phyloP scores from a whole-genome alignment of 371 early-diverging fungal genomes.

The Syncephalastrum contaminatum region DNA sequence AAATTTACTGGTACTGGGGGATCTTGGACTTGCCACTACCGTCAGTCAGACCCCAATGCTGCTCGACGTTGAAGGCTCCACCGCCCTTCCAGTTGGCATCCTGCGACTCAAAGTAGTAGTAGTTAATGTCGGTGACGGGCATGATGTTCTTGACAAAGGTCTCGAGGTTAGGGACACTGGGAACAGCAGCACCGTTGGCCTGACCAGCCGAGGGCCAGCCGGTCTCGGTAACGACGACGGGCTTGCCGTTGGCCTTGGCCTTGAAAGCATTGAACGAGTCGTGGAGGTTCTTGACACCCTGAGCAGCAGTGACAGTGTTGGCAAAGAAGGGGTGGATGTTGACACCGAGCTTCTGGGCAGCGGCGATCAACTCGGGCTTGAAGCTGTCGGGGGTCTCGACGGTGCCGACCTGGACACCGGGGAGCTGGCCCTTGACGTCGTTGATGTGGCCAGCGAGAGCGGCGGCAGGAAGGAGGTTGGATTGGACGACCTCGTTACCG shows the following conservation, averaged over 20 bases:
- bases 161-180: constrained; percentile 44
- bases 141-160: constrained; percentile 42
- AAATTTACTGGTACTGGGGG: constrained; percentile 10
- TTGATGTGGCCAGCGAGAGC: constrained; percentile 32
- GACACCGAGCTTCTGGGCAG: constrained; percentile 45
- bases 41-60: constrained; percentile 56
- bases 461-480: constrained; percentile 16
- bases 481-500: constrained; percentile 45
- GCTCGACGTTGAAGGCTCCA: constrained; percentile 49
- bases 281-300: constrained; percentile 31
- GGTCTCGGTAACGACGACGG: constrained; percentile 57
- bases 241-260: constrained; percentile 39
- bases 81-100: constrained; percentile 61
- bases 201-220: constrained; percentile 70
- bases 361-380: constrained; percentile 31
- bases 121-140: constrained; percentile 37
- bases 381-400: constrained; percentile 48
- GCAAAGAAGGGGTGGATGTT: constrained; percentile 64
- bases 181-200: constrained; percentile 41
- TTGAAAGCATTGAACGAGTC: constrained; percentile 43
- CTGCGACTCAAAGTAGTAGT: constrained; percentile 61
- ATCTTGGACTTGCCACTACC: constrained; percentile 24
- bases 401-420: constrained; percentile 44
- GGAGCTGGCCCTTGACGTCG: constrained; percentile 41
- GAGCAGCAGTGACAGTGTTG: constrained; percentile 16